Evolutionary conservation across 345 rosid species (phyloP).

Genomic region (Populus deltoides): DNA sequence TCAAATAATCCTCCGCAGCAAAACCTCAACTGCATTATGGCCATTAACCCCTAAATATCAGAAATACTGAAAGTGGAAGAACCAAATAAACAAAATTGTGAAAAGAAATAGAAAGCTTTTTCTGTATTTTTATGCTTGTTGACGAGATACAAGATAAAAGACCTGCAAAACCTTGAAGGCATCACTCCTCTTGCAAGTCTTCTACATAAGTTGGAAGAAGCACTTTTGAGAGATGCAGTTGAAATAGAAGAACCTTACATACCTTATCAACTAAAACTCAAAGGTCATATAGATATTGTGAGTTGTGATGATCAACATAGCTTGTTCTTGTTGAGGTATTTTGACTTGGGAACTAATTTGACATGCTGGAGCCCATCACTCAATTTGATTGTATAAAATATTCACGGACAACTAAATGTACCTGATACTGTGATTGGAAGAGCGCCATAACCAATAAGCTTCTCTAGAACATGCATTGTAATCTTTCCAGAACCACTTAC

Average conservation of each 20-base stretch:
- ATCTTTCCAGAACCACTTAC: conserved; percentile 99
- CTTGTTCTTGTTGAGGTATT: no score
- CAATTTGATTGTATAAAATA: no score
- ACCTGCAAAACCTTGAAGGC: neutral
- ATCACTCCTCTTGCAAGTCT: neutral
- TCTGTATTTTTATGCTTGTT: no score
- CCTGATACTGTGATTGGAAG: conserved; percentile 90
- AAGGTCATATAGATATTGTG: no score
- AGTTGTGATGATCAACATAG: no score
- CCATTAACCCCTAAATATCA: neutral
- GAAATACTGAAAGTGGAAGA: neutral
- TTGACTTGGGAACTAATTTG: neutral
- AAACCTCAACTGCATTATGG: neutral
- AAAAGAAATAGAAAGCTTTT: neutral
- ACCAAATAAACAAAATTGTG: neutral
- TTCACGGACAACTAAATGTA: conserved; percentile 14
- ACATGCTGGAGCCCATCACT: no score
- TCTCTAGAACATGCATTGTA: conserved; percentile 95
- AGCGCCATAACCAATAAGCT: conserved; percentile 95
- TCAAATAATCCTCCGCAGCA: neutral
- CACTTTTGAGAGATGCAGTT: neutral
- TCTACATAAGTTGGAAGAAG: neutral
- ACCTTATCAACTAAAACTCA: no score
- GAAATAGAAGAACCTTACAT: no score
- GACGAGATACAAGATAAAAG: neutral